These are phyloP conservation scores for Sugiyamaella chiloensis DNA, from an alignment of 805 yeast species.

Conservation along the genomic window DNA sequence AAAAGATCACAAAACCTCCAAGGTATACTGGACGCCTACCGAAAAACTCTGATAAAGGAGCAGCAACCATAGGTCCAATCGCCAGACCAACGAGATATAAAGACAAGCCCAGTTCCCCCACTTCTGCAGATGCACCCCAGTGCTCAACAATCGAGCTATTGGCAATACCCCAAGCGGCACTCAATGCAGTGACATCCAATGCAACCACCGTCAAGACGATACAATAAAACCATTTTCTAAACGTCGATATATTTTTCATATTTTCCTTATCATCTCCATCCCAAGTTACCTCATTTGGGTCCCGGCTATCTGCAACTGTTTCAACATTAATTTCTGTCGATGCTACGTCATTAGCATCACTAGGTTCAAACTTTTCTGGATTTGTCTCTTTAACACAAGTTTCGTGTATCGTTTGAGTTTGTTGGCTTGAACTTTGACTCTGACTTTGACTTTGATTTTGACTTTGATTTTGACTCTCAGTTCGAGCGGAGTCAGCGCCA, in stretches of 20 bases:
- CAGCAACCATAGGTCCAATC: constrained; percentile 57
- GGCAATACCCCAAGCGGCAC: constrained; percentile 49
- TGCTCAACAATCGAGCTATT: constrained; percentile 36
- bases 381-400: too few relatives aligned
- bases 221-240: constrained; percentile 40
- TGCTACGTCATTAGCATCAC: too few relatives aligned
- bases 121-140: constrained; percentile 37
- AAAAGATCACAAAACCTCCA: constrained; percentile 45
- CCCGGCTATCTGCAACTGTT: constrained; percentile 36
- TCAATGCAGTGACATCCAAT: constrained; percentile 40
- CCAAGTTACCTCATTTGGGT: constrained; percentile 20
- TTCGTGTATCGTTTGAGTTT: too few relatives aligned
- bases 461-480: too few relatives aligned
- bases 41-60: constrained; percentile 67
- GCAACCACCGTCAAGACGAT: constrained; percentile 25
- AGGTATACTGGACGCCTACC: constrained; percentile 67
- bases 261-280: constrained; percentile 37
- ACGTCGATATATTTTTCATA: constrained; percentile 35
- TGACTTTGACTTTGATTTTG: too few relatives aligned
- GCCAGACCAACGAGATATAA: constrained; percentile 60
- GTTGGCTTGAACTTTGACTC: too few relatives aligned
- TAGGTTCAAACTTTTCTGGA: too few relatives aligned
- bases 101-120: constrained; percentile 46
- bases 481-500: too few relatives aligned
- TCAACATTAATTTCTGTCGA: not conserved